These are phyloP conservation scores for Populus alba DNA, from an alignment of 345 rosid species.

Conservation along the genomic window DNA sequence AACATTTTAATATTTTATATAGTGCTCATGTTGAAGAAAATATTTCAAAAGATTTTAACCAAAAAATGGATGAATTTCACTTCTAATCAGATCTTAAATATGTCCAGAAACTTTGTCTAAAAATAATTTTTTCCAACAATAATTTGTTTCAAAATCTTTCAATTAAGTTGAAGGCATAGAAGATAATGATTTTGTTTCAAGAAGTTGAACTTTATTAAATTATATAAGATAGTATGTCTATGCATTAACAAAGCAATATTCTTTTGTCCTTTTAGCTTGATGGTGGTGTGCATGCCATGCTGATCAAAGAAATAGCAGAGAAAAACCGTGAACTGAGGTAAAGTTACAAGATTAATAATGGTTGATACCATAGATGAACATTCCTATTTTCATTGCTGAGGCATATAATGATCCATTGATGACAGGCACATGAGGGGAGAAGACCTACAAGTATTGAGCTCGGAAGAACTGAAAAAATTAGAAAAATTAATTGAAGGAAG, in stretches of 20 bases:
- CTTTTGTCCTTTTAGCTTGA: conserved; percentile 27
- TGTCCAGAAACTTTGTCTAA: no score
- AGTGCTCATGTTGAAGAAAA: no score
- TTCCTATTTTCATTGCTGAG: not conserved
- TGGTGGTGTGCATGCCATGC: not conserved
- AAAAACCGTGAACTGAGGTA: conserved; percentile 43
- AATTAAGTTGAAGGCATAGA: not conserved
- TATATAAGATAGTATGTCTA: not conserved
- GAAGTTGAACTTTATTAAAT: not conserved
- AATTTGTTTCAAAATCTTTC: not conserved
- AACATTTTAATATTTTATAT: no score
- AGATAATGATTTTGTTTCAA: not conserved
- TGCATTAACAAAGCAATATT: not conserved
- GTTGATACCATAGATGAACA: not conserved
- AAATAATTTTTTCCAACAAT: no score
- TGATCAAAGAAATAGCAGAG: conserved; percentile 37
- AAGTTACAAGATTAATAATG: not conserved
- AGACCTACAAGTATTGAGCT: conserved; percentile 30
- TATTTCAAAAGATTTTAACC: no score
- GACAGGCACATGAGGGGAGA: conserved; percentile 37
- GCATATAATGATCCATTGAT: not conserved
- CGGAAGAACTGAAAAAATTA: conserved; percentile 17
- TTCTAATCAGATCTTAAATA: no score
- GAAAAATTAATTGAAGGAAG: conserved; percentile 27
- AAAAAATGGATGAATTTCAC: no score